phyloP scores from a whole-genome alignment of 2,329 filamentous ascomycete genomes.

The Pseudogymnoascus sp. region DNA sequence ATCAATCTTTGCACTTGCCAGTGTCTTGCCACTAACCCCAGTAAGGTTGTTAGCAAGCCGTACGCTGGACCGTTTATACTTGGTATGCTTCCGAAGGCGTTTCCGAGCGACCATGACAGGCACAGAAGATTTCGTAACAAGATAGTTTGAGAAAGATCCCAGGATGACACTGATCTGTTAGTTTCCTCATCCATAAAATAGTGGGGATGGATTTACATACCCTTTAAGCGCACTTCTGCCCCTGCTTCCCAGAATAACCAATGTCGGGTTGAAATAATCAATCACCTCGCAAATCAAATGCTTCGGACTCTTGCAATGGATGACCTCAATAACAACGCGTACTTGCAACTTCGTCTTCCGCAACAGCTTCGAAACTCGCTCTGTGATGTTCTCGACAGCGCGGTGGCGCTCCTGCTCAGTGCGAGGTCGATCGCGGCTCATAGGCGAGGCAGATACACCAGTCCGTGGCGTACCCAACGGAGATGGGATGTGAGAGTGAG shows the following conservation, averaged over 20 bases:
- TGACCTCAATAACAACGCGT: slow-evolving; percentile 85
- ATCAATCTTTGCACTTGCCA: slow-evolving; percentile 69
- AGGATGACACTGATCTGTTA: slow-evolving; percentile 62
- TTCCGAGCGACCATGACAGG: slow-evolving; percentile 97
- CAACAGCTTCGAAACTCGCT: slow-evolving; percentile 74
- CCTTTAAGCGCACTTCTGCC: slow-evolving; percentile 89
- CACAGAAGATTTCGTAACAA: slow-evolving; percentile 92
- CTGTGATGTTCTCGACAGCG: slow-evolving; percentile 75
- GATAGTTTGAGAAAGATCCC: slow-evolving; percentile 93
- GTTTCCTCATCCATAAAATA: slow-evolving; percentile 5
- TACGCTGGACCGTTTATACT: slow-evolving; percentile 62
- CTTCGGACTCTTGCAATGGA: slow-evolving; percentile 96
- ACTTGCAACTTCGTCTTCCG: slow-evolving; percentile 90
- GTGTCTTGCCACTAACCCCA: slow-evolving; percentile 55
- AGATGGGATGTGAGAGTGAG: slow-evolving; percentile 8
- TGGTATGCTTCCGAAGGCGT: slow-evolving; percentile 76
- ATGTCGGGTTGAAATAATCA: slow-evolving; percentile 79
- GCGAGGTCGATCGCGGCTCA: slow-evolving; percentile 42
- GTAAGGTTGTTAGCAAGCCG: slow-evolving; percentile 75
- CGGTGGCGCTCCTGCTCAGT: slow-evolving; percentile 71
- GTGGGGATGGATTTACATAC: slow-evolving; percentile 36
- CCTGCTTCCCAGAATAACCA: slow-evolving; percentile 87
- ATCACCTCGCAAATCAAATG: slow-evolving; percentile 97
- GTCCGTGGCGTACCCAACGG: slow-evolving; percentile 17
- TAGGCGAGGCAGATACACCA: slow-evolving; percentile 22